phyloP scores from a whole-genome alignment of 1,284 basidiomycete species.

The Hypsizygus ulmarius region DNA sequence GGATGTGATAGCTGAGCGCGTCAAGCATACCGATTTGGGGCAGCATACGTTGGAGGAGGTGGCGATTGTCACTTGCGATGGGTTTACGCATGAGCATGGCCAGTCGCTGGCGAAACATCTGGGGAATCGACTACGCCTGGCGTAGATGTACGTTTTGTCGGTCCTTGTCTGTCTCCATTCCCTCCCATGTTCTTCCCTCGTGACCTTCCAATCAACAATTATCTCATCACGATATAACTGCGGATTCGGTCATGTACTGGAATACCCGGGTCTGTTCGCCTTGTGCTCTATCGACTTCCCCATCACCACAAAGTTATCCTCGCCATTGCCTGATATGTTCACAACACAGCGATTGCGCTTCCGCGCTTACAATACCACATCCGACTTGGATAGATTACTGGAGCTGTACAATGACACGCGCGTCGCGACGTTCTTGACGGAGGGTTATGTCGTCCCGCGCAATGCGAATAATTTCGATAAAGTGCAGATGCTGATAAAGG shows the following conservation, averaged over 20 bases:
- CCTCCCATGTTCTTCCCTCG: background rate
- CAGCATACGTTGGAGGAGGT: conserved; percentile 41
- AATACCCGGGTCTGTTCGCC: too few species aligned
- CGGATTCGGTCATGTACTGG: too few species aligned
- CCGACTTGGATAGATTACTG: conserved; percentile 32
- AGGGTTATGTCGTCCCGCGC: conserved; percentile 26
- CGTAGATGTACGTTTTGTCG: background rate
- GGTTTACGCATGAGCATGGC: conserved; percentile 41
- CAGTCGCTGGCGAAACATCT: conserved; percentile 37
- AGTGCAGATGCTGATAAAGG: conserved; percentile 28
- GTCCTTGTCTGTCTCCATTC: too few species aligned
- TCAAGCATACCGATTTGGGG: conserved; percentile 44
- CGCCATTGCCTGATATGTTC: conserved; percentile 24
- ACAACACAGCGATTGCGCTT: conserved; percentile 27
- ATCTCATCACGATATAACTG: too few species aligned
- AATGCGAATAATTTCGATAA: conserved; percentile 24
- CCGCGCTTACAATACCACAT: conserved; percentile 27
- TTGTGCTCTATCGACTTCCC: too few species aligned
- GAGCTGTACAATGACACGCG: conserved; percentile 33
- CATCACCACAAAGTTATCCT: too few species aligned
- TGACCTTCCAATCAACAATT: background rate
- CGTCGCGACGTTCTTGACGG: conserved; percentile 30
- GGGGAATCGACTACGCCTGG: conserved; percentile 31
- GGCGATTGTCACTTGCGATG: conserved; percentile 45
- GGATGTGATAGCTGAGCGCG: conserved; percentile 46